A percentile compares a stretch with the other conserved stretches of the same genome.
Conservation (phyloP, 1,139 yeast genomes). For the Yamadazyma atlantica region DNA sequence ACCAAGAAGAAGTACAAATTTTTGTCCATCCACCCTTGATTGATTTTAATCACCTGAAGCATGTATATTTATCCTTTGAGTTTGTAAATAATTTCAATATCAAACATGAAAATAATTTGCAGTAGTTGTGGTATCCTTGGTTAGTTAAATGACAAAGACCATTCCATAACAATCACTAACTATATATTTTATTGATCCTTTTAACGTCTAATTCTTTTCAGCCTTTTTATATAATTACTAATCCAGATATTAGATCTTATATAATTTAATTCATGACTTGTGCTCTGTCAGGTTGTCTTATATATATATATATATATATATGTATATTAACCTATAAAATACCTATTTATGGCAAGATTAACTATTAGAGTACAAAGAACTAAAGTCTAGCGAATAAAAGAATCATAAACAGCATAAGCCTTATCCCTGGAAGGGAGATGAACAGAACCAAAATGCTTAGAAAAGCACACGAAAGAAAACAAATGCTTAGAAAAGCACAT, state of each 20-base stretch:
- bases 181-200: not conserved
- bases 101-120: not conserved
- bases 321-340: not conserved
- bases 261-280: not conserved
- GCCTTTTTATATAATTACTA: not conserved
- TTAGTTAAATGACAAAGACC: not conserved
- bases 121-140: not conserved
- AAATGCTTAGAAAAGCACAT: not conserved
- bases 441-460: not conserved
- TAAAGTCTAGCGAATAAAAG: not conserved
- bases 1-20: constrained; percentile 76
- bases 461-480: not conserved
- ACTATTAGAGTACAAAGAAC: not conserved
- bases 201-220: not conserved
- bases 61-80: not conserved
- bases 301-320: too few relatives aligned
- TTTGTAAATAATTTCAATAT: not conserved
- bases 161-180: not conserved
- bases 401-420: not conserved
- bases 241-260: not conserved
- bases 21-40: constrained; percentile 28
- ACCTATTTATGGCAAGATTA: too few relatives aligned
- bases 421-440: too few relatives aligned
- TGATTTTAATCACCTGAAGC: not conserved
- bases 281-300: not conserved